Evolutionary conservation across 192 early-diverging fungal genomes (phyloP).

Genomic region (Gryganskiella cystojenkinii): DNA sequence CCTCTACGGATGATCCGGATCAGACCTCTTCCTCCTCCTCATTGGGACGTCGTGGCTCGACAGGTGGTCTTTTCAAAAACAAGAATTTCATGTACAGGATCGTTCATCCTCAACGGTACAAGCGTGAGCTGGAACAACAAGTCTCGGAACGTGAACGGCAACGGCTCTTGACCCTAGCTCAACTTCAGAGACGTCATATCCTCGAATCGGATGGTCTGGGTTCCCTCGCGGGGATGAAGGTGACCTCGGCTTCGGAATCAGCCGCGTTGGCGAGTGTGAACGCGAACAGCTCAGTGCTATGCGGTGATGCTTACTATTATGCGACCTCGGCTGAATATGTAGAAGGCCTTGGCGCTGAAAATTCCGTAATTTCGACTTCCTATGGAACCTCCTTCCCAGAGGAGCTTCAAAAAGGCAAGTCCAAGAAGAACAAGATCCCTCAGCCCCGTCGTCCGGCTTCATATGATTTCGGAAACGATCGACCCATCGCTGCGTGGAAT

Average conservation of each 20-base stretch:
- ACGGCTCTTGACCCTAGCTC: constrained; percentile 23
- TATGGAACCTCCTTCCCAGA: constrained; percentile 34
- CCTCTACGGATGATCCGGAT: neutral
- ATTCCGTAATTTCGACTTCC: constrained; percentile 48
- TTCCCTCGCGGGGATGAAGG: too few relatives aligned
- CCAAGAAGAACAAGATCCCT: neutral
- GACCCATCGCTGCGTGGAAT: too few relatives aligned
- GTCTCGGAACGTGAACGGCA: constrained; percentile 19
- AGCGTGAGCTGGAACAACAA: constrained; percentile 41
- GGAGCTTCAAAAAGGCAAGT: constrained; percentile 20
- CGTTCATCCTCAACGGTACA: constrained; percentile 50
- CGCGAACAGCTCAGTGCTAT: neutral
- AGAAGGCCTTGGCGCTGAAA: constrained; percentile 31
- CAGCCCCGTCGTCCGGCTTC: constrained; percentile 4
- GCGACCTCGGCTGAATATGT: constrained; percentile 43
- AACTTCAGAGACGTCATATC: constrained; percentile 22
- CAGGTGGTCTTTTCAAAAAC: neutral
- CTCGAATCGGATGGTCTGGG: constrained; percentile 4
- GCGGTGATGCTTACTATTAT: constrained; percentile 35
- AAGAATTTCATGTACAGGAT: constrained; percentile 45
- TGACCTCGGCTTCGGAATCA: neutral
- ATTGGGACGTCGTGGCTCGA: constrained; percentile 13
- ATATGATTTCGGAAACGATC: neutral
- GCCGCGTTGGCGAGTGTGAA: neutral
- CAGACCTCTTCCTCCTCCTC: neutral